A percentile compares a stretch with the other conserved stretches of the same genome.
Evolutionary conservation across 2,329 filamentous ascomycete species (phyloP).

Genomic region (Monosporascus cannonballus): DNA sequence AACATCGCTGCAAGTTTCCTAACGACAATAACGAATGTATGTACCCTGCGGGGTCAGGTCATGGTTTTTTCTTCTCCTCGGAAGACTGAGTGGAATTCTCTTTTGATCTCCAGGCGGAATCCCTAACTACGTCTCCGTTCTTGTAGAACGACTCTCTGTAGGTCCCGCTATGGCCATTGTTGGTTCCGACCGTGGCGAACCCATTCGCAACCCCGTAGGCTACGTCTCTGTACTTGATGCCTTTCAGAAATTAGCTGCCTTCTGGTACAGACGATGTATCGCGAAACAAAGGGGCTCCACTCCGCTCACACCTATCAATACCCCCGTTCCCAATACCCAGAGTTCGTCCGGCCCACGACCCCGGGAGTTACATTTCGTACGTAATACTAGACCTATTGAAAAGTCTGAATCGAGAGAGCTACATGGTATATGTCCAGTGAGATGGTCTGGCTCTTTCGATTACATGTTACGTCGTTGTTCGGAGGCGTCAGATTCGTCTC

Average conservation of each 20-base stretch:
- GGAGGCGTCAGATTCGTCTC: constrained; percentile 12
- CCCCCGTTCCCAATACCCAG: constrained; percentile 45
- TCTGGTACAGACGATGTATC: no score
- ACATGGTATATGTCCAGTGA: constrained; percentile 23
- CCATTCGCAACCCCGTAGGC: constrained; percentile 35
- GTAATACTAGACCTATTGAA: constrained; percentile 34
- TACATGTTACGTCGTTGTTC: constrained; percentile 15
- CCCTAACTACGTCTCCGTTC: constrained; percentile 30
- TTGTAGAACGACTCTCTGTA: constrained; percentile 25
- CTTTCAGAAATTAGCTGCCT: constrained; percentile 1
- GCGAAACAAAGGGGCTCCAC: no score
- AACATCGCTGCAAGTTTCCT: constrained; percentile 42
- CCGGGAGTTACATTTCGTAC: constrained; percentile 41
- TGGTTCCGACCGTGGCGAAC: constrained; percentile 40
- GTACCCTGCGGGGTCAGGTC: constrained; percentile 23
- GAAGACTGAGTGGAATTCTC: not conserved
- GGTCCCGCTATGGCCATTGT: constrained; percentile 43
- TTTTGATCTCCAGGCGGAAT: constrained; percentile 28
- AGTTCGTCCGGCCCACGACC: constrained; percentile 38
- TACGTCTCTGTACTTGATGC: constrained; percentile 37
- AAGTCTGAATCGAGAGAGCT: constrained; percentile 20
- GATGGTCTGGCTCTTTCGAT: constrained; percentile 8
- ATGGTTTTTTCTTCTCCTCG: constrained; percentile 15
- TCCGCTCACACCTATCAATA: constrained; percentile 31
- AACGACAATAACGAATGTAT: constrained; percentile 41